These are phyloP conservation scores for Lactuca sativa DNA, from an alignment of 129 eudicot species.

Conservation along the genomic window DNA sequence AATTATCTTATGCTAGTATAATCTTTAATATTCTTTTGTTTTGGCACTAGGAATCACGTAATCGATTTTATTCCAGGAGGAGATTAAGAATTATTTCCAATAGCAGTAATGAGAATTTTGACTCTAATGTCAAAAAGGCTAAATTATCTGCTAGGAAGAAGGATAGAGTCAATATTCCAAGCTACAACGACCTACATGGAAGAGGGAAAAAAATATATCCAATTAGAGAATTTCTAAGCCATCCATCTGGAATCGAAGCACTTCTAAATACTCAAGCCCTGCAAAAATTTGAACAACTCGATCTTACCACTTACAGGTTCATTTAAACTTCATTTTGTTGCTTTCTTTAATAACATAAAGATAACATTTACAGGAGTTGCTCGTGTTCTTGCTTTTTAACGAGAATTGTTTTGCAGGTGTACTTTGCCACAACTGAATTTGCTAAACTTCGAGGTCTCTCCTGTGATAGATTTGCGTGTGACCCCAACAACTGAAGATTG, in stretches of 20 bases:
- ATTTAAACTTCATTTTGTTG: background rate
- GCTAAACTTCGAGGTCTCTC: slow-evolving; percentile 77
- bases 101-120: slow-evolving; percentile 36
- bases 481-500: slow-evolving; percentile 78
- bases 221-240: slow-evolving; percentile 66
- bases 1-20: background rate
- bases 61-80: slow-evolving; percentile 45
- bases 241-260: slow-evolving; percentile 80
- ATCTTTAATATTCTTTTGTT: slow-evolving; percentile 16
- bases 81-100: slow-evolving; percentile 35
- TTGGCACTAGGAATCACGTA: slow-evolving; percentile 28
- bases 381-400: background rate
- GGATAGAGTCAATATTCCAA: slow-evolving; percentile 69
- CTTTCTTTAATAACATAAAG: background rate
- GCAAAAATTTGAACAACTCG: slow-evolving; percentile 60
- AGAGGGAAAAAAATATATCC: slow-evolving; percentile 37
- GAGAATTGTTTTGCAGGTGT: slow-evolving; percentile 57
- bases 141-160: slow-evolving; percentile 62
- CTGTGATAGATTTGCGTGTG: slow-evolving; percentile 72
- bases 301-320: slow-evolving; percentile 76
- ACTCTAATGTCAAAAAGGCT: slow-evolving; percentile 57
- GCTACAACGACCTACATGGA: slow-evolving; percentile 28
- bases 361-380: too few relatives aligned
- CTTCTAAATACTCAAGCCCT: slow-evolving; percentile 64
- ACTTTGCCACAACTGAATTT: slow-evolving; percentile 60